A percentile compares a stretch with the other conserved stretches of the same genome.
phyloP scores from a whole-genome alignment of 106 monocot genomes.

The Agapanthus africanus region DNA sequence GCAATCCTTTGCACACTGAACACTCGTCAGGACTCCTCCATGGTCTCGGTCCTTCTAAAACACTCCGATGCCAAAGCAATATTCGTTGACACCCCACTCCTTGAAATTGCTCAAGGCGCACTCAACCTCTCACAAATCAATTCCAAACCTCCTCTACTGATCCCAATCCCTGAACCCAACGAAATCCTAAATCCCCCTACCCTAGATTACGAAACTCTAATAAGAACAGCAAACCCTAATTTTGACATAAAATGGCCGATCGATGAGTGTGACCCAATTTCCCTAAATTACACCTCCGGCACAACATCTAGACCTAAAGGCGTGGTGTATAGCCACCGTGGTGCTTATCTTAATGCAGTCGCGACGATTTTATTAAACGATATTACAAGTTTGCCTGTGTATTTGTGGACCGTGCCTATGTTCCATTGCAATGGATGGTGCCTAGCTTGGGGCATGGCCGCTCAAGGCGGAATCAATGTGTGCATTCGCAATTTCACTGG shows the following conservation, averaged over 20 bases:
- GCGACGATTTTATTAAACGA: conserved; percentile 46
- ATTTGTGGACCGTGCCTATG: conserved; percentile 88
- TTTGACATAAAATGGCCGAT: conserved; percentile 14
- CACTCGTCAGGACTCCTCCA: conserved; percentile 19
- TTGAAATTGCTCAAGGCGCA: conserved; percentile 17
- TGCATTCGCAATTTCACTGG: conserved; percentile 68
- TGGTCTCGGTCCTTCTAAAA: conserved; percentile 44
- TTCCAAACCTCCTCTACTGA: neutral
- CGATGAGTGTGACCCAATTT: conserved; percentile 71
- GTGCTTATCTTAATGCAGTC: conserved; percentile 39
- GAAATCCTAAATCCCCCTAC: neutral
- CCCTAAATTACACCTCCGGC: conserved; percentile 75
- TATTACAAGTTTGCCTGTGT: conserved; percentile 44
- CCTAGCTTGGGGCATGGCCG: conserved; percentile 72
- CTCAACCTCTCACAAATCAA: neutral
- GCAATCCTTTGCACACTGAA: conserved; percentile 9
- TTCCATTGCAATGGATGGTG: conserved; percentile 92
- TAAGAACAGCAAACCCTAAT: neutral
- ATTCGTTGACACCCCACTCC: conserved; percentile 48
- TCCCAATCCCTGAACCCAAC: neutral
- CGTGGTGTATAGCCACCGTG: conserved; percentile 66
- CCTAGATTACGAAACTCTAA: neutral
- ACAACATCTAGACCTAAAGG: conserved; percentile 80
- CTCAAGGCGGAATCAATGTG: conserved; percentile 65
- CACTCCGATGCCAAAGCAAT: conserved; percentile 61